A percentile compares a stretch with the other conserved stretches of the same genome.
phyloP scores from a whole-genome alignment of 1,139 yeast genomes.

The Yamadazyma conglobata region DNA sequence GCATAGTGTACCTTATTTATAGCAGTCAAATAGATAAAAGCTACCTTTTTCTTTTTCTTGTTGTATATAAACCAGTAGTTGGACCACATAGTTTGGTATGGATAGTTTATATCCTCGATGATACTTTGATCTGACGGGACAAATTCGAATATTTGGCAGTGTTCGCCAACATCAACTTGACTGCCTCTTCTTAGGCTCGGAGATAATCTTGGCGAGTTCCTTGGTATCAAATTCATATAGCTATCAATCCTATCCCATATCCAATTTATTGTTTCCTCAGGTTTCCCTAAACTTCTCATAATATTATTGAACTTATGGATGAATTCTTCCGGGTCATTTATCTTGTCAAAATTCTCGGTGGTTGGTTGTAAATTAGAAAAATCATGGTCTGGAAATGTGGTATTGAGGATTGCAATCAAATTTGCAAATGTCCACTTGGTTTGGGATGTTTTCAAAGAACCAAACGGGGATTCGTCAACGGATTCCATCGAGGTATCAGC shows the following conservation, averaged over 20 bases:
- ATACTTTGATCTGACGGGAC: constrained; percentile 78
- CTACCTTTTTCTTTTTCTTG: constrained; percentile 86
- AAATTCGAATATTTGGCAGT: constrained; percentile 70
- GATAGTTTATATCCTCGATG: constrained; percentile 61
- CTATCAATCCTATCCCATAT: constrained; percentile 88
- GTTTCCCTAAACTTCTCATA: constrained; percentile 73
- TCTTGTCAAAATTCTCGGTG: constrained; percentile 56
- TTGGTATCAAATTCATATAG: constrained; percentile 67
- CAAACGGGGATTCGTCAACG: constrained; percentile 79
- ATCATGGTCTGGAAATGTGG: constrained; percentile 95
- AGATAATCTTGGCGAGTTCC: background rate
- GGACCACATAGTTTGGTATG: constrained; percentile 83
- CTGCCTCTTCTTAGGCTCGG: constrained; percentile 1
- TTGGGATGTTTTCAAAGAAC: constrained; percentile 80
- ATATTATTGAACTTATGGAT: constrained; percentile 76
- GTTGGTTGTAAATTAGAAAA: constrained; percentile 84
- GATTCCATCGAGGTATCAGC: constrained; percentile 21
- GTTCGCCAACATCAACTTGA: constrained; percentile 31
- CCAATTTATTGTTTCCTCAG: constrained; percentile 50
- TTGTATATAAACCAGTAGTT: constrained; percentile 90
- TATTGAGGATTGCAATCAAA: constrained; percentile 82
- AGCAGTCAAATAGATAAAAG: constrained; percentile 63
- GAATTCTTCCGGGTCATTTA: constrained; percentile 50
- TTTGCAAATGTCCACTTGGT: constrained; percentile 89
- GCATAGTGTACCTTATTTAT: constrained; percentile 42